Base-by-base conservation (phyloP, 75 land plant species). In the Pinus taeda region DNA sequence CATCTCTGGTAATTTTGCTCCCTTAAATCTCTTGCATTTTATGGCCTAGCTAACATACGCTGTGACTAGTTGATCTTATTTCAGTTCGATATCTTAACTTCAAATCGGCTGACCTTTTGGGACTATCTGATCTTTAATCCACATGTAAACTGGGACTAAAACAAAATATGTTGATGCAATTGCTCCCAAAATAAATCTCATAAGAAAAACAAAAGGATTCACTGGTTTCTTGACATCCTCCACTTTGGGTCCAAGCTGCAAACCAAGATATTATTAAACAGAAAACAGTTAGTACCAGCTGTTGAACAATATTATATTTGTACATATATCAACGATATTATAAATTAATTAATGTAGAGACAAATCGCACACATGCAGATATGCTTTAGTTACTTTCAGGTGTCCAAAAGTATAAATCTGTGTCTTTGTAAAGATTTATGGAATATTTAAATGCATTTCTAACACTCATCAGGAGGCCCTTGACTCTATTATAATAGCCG, bases 121-220 rank as follows among this genome's bases (percentile, higher is more conserved):
- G 36, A 90, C 85, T 57, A 97, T 78, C 81, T 84, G 82, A 86
- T 97, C 98, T 78, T 97, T 97, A 55, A 95, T 70, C 99, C 99
- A 97, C 99, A 97, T 97, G 81, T 97, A 97, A 59, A 97, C 90
- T 2, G 99, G 98, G 61, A 97, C 90, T 75, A 97, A 73, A 7
- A 95, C 95, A 77, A 78, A 97, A 77, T 97, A 97, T n/a, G 88
- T 58, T 37, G 89, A 88, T 22, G 95, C 95, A 65, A 95, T 56
- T 53, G 73, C 86, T 53, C 99, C 98, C 11, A 97, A 39, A 37
- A 97, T n/a, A 77, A 97, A 89, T 62, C 98, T 92, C 58, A 61
- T 63, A 8, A 89, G 79, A 78, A 97, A 92, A 2, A 87, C 79
- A 37, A 89, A 77, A 12, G 92, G 98, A 78, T 94, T 94, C 71